Evolutionary conservation across 2,329 filamentous ascomycete species (phyloP).

Genomic region (Cytospora piceicola): DNA sequence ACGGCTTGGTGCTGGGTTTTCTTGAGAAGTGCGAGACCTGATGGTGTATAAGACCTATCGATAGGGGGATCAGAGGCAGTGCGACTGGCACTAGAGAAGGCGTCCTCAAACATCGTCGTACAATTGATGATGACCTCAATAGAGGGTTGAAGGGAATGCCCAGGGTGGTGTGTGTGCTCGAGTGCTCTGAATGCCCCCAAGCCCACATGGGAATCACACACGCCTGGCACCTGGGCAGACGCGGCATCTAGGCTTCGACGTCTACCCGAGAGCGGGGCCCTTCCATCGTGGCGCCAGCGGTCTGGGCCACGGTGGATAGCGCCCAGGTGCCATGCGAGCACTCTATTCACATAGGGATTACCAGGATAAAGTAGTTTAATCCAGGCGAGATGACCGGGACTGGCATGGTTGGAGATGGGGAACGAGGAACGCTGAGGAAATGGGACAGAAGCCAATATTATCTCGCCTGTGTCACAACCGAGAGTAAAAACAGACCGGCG

Average conservation of each 20-base stretch:
- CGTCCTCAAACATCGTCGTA: not conserved
- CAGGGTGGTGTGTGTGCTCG: no score
- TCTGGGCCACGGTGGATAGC: not conserved
- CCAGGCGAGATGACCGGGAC: conserved; percentile 14
- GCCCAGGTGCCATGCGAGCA: not conserved
- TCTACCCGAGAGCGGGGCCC: not conserved
- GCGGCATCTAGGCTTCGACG: not conserved
- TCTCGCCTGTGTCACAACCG: conserved; percentile 17
- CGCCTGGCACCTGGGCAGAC: no score
- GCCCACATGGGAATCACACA: no score
- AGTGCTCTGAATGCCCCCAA: no score
- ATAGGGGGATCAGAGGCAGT: conserved; percentile 4
- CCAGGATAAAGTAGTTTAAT: not conserved
- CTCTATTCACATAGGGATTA: not conserved
- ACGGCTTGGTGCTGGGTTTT: conserved; percentile 11
- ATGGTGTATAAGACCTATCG: not conserved
- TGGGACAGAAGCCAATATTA: not conserved
- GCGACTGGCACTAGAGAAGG: conserved; percentile 7
- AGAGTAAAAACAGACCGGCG: conserved; percentile 7
- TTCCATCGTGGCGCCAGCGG: not conserved
- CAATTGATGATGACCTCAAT: not conserved
- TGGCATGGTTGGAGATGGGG: no score
- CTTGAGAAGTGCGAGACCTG: conserved; percentile 5
- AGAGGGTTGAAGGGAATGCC: no score
- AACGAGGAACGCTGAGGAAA: conserved; percentile 2